Evolutionary conservation across 345 rosid species (phyloP).

Genomic region (Populus alba): DNA sequence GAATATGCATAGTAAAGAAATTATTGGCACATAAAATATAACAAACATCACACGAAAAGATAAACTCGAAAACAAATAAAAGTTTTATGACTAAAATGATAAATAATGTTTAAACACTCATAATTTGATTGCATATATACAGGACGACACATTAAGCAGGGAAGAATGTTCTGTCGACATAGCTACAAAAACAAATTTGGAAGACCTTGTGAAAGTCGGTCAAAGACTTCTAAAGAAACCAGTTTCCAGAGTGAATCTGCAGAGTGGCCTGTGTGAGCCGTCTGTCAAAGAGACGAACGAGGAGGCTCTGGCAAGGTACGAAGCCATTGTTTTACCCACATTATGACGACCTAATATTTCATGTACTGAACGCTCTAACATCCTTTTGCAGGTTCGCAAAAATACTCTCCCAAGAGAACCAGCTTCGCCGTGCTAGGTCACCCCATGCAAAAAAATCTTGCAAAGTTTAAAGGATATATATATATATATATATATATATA

Average conservation of each 20-base stretch:
- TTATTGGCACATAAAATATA: too few relatives aligned
- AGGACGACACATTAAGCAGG: constrained; percentile 13
- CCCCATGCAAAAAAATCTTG: constrained; percentile 2
- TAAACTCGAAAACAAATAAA: too few relatives aligned
- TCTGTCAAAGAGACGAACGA: not conserved
- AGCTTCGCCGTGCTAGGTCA: constrained; percentile 13
- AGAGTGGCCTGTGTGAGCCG: constrained; percentile 12
- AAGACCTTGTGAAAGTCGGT: not conserved
- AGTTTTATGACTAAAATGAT: too few relatives aligned
- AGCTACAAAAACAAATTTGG: not conserved
- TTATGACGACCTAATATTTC: not conserved
- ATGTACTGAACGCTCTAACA: not conserved
- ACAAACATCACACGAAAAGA: too few relatives aligned
- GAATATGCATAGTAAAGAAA: too few relatives aligned
- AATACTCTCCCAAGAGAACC: constrained; percentile 25
- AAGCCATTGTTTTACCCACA: not conserved
- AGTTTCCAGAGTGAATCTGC: constrained; percentile 6
- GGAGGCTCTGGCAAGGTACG: constrained; percentile 16
- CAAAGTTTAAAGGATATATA: too few relatives aligned
- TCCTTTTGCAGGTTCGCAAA: constrained; percentile 24
- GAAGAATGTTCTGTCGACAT: not conserved
- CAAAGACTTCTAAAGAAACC: constrained; percentile 12
- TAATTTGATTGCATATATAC: not conserved
- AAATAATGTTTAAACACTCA: not conserved
- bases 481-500: too few relatives aligned